Evolutionary conservation across 1,284 basidiomycete genomes (phyloP).

Genomic region (Ceratobasidium papillatum): DNA sequence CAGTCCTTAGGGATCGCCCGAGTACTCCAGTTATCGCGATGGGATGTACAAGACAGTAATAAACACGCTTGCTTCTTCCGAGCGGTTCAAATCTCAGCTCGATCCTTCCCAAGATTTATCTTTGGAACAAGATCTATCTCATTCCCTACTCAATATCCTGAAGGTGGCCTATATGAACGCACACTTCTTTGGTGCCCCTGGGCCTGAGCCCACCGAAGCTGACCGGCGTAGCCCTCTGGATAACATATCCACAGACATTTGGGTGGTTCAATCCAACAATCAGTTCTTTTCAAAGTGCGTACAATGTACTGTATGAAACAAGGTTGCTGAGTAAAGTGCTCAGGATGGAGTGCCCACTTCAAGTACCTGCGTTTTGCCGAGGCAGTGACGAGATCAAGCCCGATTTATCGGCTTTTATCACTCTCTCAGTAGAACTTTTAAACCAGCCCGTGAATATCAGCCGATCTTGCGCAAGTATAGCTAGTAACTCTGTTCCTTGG

Average conservation of each 20-base stretch:
- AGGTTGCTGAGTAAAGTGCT: not conserved
- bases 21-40: no score
- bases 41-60: no score
- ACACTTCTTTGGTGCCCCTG: no score
- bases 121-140: no score
- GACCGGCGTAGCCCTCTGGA: not conserved
- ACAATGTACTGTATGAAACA: not conserved
- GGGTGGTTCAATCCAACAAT: not conserved
- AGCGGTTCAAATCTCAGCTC: no score
- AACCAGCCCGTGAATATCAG: not conserved
- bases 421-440: not conserved
- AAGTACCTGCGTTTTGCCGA: not conserved
- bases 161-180: no score
- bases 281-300: not conserved
- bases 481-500: not conserved
- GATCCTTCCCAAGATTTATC: no score
- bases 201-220: not conserved
- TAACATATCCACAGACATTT: not conserved
- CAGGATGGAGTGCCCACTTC: not conserved
- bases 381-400: not conserved
- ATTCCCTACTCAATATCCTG: no score
- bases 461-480: not conserved
- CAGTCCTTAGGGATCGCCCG: no score
- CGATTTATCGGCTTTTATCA: not conserved
- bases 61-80: no score